Evolutionary conservation across 2,329 filamentous ascomycete genomes (phyloP).

Genomic region (Cladosporium sp.): DNA sequence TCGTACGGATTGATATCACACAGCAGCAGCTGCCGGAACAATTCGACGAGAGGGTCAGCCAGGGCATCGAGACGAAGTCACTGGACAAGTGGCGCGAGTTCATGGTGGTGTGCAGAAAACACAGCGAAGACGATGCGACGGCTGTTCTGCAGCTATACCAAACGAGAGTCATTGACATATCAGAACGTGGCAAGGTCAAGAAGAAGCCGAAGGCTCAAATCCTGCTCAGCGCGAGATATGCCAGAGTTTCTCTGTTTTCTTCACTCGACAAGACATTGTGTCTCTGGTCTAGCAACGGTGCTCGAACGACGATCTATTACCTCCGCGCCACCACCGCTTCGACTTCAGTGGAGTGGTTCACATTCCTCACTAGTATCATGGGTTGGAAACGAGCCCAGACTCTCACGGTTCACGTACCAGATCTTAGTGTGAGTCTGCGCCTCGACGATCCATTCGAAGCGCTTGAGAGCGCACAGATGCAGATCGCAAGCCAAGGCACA

Average conservation of each 20-base stretch:
- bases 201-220: slow-evolving; percentile 55
- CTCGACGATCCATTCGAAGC: slow-evolving; percentile 58
- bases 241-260: slow-evolving; percentile 60
- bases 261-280: slow-evolving; percentile 63
- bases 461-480: slow-evolving; percentile 36
- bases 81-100: slow-evolving; percentile 64
- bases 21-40: slow-evolving; percentile 50
- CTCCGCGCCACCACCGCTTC: slow-evolving; percentile 57
- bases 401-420: slow-evolving; percentile 58
- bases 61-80: slow-evolving; percentile 53
- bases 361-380: slow-evolving; percentile 56
- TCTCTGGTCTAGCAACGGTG: slow-evolving; percentile 52
- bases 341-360: slow-evolving; percentile 64
- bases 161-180: slow-evolving; percentile 48
- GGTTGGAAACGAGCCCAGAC: slow-evolving; percentile 54
- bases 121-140: slow-evolving; percentile 47
- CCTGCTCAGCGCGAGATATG: slow-evolving; percentile 48
- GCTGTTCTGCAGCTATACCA: slow-evolving; percentile 31
- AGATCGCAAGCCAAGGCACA: slow-evolving; percentile 39
- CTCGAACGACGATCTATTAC: slow-evolving; percentile 56
- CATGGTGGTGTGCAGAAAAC: slow-evolving; percentile 56
- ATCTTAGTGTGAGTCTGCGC: slow-evolving; percentile 55
- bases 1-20: slow-evolving; percentile 55
- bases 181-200: slow-evolving; percentile 47
- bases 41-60: slow-evolving; percentile 59